Conservation (phyloP, 176 grass and related monocot genomes). For the Melocanna baccifera region DNA sequence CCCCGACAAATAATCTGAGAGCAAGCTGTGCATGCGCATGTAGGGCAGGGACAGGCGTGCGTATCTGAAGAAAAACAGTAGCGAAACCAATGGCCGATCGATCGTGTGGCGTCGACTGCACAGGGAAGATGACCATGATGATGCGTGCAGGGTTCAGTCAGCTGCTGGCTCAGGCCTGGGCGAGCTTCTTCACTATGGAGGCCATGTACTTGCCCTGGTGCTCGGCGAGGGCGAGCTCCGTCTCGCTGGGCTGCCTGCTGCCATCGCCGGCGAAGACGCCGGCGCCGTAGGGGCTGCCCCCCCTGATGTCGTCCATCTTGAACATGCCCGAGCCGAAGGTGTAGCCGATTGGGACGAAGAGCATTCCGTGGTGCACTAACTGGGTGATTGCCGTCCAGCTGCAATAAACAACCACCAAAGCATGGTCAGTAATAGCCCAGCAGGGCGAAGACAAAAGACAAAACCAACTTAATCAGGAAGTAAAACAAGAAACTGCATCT, state of each 20-base stretch:
- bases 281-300: conserved; percentile 74
- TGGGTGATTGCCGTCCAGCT: conserved; percentile 92
- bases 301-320: conserved; percentile 76
- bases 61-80: conserved; percentile 39
- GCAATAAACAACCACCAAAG: conserved; percentile 23
- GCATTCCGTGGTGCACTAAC: conserved; percentile 82
- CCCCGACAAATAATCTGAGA: conserved; percentile 27
- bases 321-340: conserved; percentile 80
- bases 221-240: conserved; percentile 65
- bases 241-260: conserved; percentile 63
- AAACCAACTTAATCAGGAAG: conserved; percentile 4
- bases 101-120: conserved; percentile 31
- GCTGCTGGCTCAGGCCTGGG: conserved; percentile 21
- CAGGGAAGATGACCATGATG: background rate
- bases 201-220: conserved; percentile 94
- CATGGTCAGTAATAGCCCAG: background rate
- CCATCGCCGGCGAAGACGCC: conserved; percentile 85
- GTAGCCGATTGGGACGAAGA: conserved; percentile 83
- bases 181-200: conserved; percentile 65
- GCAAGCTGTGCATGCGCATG: conserved; percentile 47
- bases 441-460: background rate
- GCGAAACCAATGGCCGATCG: conserved; percentile 24
- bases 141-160: background rate
- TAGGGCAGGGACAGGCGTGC: conserved; percentile 20
- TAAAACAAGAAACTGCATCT: background rate